These are phyloP conservation scores for Mycena vitilis DNA, from an alignment of 768 basidiomycete species.

Conservation along the genomic window DNA sequence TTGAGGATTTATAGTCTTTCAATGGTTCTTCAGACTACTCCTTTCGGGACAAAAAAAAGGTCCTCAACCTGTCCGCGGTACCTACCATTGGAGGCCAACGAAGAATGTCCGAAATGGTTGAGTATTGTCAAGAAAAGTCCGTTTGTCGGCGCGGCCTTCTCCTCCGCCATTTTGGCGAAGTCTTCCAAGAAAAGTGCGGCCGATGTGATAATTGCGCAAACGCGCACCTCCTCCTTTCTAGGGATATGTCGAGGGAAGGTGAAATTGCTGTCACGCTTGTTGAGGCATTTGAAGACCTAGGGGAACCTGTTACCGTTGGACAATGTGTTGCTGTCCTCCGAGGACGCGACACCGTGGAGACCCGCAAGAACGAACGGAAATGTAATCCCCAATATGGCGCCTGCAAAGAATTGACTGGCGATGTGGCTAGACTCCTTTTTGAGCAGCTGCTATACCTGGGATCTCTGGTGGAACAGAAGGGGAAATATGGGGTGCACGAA, in stretches of 20 bases:
- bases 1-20: no score
- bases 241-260: constrained; percentile 5
- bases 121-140: constrained; percentile 5
- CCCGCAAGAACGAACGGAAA: not conserved
- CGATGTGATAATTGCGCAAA: constrained; percentile 10
- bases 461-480: constrained; percentile 3
- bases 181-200: constrained; percentile 9
- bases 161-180: constrained; percentile 19
- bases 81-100: not conserved
- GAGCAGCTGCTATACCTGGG: not conserved
- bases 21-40: constrained; percentile 8
- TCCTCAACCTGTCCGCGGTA: not conserved
- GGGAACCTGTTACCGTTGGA: not conserved
- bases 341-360: not conserved
- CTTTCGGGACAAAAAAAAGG: not conserved
- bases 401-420: not conserved
- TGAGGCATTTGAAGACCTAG: not conserved
- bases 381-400: not conserved
- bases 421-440: not conserved
- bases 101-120: not conserved
- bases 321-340: not conserved
- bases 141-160: constrained; percentile 12
- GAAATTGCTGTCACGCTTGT: constrained; percentile 1
- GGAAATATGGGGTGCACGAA: not conserved
- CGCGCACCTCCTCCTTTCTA: not conserved